phyloP scores from a whole-genome alignment of 163 green algal species.

The Volvox carteri region DNA sequence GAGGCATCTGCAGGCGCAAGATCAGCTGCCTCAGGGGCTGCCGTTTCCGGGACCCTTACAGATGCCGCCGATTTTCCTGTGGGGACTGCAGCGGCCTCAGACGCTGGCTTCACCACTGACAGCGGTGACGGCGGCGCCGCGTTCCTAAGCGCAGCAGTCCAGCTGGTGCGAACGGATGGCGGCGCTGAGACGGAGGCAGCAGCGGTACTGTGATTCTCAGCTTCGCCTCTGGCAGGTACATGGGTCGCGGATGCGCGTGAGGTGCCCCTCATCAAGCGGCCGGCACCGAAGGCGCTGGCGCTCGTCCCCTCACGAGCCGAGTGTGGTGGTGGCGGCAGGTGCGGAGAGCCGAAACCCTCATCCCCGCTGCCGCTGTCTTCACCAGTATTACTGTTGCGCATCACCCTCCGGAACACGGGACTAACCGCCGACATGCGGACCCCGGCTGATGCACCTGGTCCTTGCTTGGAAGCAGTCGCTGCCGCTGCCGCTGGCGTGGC shows the following conservation, averaged over 20 bases:
- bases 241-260: too few relatives aligned
- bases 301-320: background rate
- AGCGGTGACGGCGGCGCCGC: background rate
- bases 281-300: too few relatives aligned
- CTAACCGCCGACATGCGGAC: background rate
- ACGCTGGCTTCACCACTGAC: too few relatives aligned
- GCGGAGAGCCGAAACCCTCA: conserved; percentile 16
- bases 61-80: too few relatives aligned
- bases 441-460: background rate
- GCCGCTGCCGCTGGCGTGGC: background rate
- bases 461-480: background rate
- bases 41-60: too few relatives aligned
- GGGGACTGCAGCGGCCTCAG: too few relatives aligned
- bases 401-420: background rate
- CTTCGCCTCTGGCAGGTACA: too few relatives aligned
- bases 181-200: background rate
- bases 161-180: background rate
- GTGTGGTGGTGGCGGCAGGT: conserved; percentile 18
- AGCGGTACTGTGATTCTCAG: too few relatives aligned
- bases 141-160: background rate
- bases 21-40: too few relatives aligned
- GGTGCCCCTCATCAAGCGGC: too few relatives aligned
- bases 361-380: conserved; percentile 26
- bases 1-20: too few relatives aligned
- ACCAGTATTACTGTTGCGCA: background rate